Conservation (phyloP, 2,329 filamentous ascomycete genomes). For the Clonostachys rosea region DNA sequence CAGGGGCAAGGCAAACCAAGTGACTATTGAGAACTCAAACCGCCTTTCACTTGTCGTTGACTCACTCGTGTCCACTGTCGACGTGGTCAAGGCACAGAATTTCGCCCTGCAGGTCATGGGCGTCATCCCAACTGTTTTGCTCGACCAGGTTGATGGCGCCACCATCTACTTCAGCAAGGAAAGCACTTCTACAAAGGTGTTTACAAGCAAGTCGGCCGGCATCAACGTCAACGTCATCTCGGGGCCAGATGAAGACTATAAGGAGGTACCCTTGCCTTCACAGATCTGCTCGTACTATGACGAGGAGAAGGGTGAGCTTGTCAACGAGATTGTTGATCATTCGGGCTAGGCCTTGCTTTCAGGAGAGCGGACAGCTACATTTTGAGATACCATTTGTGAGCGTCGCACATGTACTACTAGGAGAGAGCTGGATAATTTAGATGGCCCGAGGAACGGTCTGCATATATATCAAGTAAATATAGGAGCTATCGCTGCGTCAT, state of each 20-base stretch:
- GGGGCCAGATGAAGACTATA: conserved; percentile 72
- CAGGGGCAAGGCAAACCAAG: conserved; percentile 92
- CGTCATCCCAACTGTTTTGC: conserved; percentile 76
- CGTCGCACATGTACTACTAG: no score
- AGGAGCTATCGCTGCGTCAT: no score
- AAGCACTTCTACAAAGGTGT: conserved; percentile 74
- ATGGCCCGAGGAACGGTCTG: no score
- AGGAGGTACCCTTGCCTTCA: conserved; percentile 81
- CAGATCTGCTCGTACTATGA: conserved; percentile 80
- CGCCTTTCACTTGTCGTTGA: conserved; percentile 85
- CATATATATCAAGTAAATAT: neutral
- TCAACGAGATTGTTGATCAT: conserved; percentile 95
- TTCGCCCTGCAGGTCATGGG: conserved; percentile 93
- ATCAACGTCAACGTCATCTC: conserved; percentile 83
- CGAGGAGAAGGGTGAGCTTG: conserved; percentile 64
- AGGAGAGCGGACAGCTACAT: neutral
- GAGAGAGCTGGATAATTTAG: no score
- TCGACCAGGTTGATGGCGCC: conserved; percentile 91
- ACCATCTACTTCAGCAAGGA: conserved; percentile 82
- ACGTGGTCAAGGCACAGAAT: conserved; percentile 92
- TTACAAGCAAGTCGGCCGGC: conserved; percentile 80
- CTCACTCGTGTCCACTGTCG: conserved; percentile 82
- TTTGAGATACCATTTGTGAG: no score
- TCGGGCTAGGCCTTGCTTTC: conserved; percentile 54
- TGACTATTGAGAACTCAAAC: conserved; percentile 86